These are phyloP conservation scores for Ceratopteris richardii DNA, from an alignment of 75 land plant species.

Conservation along the genomic window DNA sequence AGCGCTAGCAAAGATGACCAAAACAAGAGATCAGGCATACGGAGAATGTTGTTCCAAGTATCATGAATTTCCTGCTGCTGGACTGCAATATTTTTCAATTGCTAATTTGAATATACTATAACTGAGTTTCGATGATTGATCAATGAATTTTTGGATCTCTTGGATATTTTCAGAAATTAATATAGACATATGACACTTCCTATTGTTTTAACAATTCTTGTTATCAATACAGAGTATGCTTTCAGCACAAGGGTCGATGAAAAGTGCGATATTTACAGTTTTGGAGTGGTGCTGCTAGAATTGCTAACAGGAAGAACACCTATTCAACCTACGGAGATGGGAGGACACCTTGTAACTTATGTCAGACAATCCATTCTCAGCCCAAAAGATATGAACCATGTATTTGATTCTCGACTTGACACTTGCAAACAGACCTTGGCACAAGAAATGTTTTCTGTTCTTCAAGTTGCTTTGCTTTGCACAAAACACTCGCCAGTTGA, in stretches of 20 bases:
- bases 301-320: slow-evolving; percentile 69
- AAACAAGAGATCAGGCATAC: too few species aligned
- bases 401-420: too few species aligned
- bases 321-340: slow-evolving; percentile 20
- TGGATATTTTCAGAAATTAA: too few species aligned
- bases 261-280: slow-evolving; percentile 89
- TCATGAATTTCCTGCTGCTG: too few species aligned
- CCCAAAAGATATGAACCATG: background rate
- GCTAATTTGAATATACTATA: too few species aligned
- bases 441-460: slow-evolving; percentile 20
- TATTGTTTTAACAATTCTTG: background rate
- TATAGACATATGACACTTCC: too few species aligned
- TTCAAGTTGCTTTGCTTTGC: slow-evolving; percentile 34
- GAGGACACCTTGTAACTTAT: slow-evolving; percentile 12
- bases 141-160: too few species aligned
- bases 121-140: too few species aligned
- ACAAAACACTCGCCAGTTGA: slow-evolving; percentile 13
- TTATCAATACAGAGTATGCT: slow-evolving; percentile 85
- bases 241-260: slow-evolving; percentile 70
- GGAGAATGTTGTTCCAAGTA: too few species aligned
- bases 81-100: too few species aligned
- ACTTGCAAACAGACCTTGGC: slow-evolving; percentile 15
- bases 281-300: slow-evolving; percentile 85
- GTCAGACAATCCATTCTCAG: slow-evolving; percentile 7
- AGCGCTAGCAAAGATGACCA: too few species aligned